These are phyloP conservation scores for Filobasidium wieringae DNA, from an alignment of 768 basidiomycete species.

Conservation along the genomic window DNA sequence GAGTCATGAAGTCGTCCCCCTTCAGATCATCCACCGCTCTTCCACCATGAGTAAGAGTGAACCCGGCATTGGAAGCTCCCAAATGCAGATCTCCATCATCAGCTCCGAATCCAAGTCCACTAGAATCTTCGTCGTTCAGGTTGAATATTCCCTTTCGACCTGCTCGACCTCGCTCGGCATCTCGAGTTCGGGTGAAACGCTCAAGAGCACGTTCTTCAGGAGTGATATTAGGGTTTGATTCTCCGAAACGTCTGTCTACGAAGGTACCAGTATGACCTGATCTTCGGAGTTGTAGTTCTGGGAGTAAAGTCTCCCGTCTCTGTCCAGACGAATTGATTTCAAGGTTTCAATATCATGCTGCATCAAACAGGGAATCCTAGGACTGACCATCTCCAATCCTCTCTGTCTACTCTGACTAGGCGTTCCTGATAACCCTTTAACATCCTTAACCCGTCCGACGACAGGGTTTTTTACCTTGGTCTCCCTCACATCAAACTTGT, in stretches of 20 bases:
- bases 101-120: slow-evolving; percentile 30
- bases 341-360: background rate
- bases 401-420: slow-evolving; percentile 83
- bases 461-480: slow-evolving; percentile 57
- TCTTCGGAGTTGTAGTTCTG: slow-evolving; percentile 64
- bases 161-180: slow-evolving; percentile 43
- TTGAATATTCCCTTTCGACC: slow-evolving; percentile 71
- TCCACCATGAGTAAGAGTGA: slow-evolving; percentile 35
- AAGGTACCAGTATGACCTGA: slow-evolving; percentile 69
- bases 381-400: slow-evolving; percentile 70
- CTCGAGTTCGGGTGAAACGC: slow-evolving; percentile 83
- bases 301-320: slow-evolving; percentile 77
- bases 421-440: slow-evolving; percentile 68
- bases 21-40: slow-evolving; percentile 31
- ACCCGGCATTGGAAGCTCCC: background rate
- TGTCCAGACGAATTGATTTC: slow-evolving; percentile 31
- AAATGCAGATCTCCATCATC: slow-evolving; percentile 43
- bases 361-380: background rate
- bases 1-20: slow-evolving; percentile 33
- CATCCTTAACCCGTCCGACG: slow-evolving; percentile 10
- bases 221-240: slow-evolving; percentile 83
- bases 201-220: slow-evolving; percentile 94
- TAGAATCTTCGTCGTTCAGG: slow-evolving; percentile 49
- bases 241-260: slow-evolving; percentile 88
- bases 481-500: slow-evolving; percentile 88